Percentiles rank a stretch among this genome's conserved stretches.
phyloP scores from a whole-genome alignment of 2,329 filamentous ascomycete species.

The Cyphellophora europaea region DNA sequence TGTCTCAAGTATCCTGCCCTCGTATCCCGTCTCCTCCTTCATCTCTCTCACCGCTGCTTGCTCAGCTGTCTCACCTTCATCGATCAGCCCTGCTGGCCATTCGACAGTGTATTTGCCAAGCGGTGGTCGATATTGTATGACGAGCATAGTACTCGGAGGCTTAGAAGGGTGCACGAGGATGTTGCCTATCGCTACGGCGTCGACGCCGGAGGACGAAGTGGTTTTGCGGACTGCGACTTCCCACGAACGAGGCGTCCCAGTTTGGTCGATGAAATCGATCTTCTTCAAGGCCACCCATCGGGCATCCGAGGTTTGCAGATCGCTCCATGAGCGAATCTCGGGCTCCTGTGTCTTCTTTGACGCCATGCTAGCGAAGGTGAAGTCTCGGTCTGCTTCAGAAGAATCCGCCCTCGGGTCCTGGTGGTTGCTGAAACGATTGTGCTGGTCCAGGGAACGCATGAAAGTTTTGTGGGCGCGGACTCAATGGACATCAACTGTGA shows the following conservation, averaged over 20 bases:
- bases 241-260: conserved; percentile 12
- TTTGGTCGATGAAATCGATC: conserved; percentile 18
- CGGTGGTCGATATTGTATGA: conserved; percentile 50
- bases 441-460: too few relatives aligned
- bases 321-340: too few relatives aligned
- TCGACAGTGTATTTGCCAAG: conserved; percentile 50
- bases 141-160: conserved; percentile 38
- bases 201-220: conserved; percentile 44
- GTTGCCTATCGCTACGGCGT: conserved; percentile 49
- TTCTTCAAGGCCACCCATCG: conserved; percentile 32
- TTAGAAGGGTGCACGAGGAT: conserved; percentile 39
- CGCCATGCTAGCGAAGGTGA: too few relatives aligned
- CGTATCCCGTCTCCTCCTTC: conserved; percentile 54
- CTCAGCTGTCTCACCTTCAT: conserved; percentile 46
- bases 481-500: too few relatives aligned
- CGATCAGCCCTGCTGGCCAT: conserved; percentile 52
- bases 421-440: too few relatives aligned
- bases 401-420: too few relatives aligned
- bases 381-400: too few relatives aligned
- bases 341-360: too few relatives aligned
- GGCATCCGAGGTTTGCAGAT: too few relatives aligned
- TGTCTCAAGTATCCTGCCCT: conserved; percentile 45
- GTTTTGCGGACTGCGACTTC: conserved; percentile 31
- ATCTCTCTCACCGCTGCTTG: conserved; percentile 49
- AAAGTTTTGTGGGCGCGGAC: too few relatives aligned